Conservation (phyloP, 2,329 filamentous ascomycete genomes). For the Xylariaceae sp. region DNA sequence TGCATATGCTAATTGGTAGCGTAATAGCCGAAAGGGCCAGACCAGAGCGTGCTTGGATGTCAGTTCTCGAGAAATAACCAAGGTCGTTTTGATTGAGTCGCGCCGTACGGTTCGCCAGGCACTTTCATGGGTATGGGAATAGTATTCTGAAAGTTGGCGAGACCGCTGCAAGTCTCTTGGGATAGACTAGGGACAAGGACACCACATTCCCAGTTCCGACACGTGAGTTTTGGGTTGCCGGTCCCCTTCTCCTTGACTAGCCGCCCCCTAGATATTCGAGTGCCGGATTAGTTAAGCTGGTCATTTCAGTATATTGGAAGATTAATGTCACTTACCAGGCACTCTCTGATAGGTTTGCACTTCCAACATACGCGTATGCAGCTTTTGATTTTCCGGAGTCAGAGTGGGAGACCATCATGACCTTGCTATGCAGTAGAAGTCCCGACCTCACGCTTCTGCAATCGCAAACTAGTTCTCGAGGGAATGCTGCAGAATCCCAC, state of each 20-base stretch:
- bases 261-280: constrained; percentile 64
- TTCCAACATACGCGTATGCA: constrained; percentile 86
- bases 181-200: constrained; percentile 68
- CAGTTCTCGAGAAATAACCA: constrained; percentile 37
- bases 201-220: constrained; percentile 95
- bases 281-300: constrained; percentile 7
- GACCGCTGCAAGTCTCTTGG: constrained; percentile 13
- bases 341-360: constrained; percentile 88
- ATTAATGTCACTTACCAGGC: constrained; percentile 69
- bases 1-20: too few relatives aligned
- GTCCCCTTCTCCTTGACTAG: constrained; percentile 70
- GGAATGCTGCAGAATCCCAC: constrained; percentile 73
- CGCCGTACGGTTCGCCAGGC: constrained; percentile 39
- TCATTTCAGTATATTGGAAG: background rate
- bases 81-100: constrained; percentile 31
- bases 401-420: constrained; percentile 54
- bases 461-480: constrained; percentile 71
- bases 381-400: constrained; percentile 26
- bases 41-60: constrained; percentile 1
- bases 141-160: constrained; percentile 38
- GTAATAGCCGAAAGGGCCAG: constrained; percentile 3
- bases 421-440: constrained; percentile 87
- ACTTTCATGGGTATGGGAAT: constrained; percentile 49
- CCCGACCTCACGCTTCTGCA: constrained; percentile 71
- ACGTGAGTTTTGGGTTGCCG: constrained; percentile 73